phyloP scores from a whole-genome alignment of 202 grass and related monocot genomes.

The Miscanthus sacchariflorus region DNA sequence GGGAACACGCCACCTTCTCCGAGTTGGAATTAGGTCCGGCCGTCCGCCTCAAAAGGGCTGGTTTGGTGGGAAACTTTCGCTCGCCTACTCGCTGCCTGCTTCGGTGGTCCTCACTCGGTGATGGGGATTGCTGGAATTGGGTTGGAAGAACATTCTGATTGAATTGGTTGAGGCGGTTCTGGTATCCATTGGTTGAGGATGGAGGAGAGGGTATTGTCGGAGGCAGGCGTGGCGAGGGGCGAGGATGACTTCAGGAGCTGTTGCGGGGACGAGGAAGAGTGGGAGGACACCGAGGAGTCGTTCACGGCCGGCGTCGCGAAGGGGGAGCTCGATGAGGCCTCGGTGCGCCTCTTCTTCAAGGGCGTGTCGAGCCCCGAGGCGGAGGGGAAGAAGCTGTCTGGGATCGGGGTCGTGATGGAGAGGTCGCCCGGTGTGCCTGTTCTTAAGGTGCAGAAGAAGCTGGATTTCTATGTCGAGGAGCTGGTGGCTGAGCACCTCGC shows the following conservation, averaged over 20 bases:
- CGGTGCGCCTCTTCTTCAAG: slow-evolving; percentile 91
- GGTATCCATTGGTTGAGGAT: slow-evolving; percentile 13
- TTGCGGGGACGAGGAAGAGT: slow-evolving; percentile 88
- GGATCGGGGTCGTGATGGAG: slow-evolving; percentile 98
- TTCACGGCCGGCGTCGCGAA: slow-evolving; percentile 57
- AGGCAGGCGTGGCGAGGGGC: background rate
- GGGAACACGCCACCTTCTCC: slow-evolving; percentile 38
- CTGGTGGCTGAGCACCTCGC: slow-evolving; percentile 96
- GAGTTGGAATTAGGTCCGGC: slow-evolving; percentile 32
- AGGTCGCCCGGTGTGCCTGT: slow-evolving; percentile 58
- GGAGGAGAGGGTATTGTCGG: slow-evolving; percentile 29
- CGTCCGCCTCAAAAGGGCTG: slow-evolving; percentile 35
- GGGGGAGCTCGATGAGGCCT: slow-evolving; percentile 80
- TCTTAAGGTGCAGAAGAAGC: slow-evolving; percentile 89
- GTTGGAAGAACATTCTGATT: slow-evolving; percentile 10
- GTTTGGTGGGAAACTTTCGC: slow-evolving; percentile 43
- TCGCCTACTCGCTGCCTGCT: slow-evolving; percentile 16
- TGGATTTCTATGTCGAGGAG: slow-evolving; percentile 92
- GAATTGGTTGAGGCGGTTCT: background rate
- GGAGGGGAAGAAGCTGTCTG: slow-evolving; percentile 62
- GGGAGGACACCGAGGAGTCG: slow-evolving; percentile 96
- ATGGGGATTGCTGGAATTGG: slow-evolving; percentile 40
- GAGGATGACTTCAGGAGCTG: slow-evolving; percentile 94
- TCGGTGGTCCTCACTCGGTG: background rate
- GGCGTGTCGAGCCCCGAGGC: slow-evolving; percentile 68